Percentiles rank a stretch among this genome's conserved stretches.
These are phyloP conservation scores for Pascua guehoae DNA, from an alignment of 1,284 basidiomycete species.

Conservation along the genomic window DNA sequence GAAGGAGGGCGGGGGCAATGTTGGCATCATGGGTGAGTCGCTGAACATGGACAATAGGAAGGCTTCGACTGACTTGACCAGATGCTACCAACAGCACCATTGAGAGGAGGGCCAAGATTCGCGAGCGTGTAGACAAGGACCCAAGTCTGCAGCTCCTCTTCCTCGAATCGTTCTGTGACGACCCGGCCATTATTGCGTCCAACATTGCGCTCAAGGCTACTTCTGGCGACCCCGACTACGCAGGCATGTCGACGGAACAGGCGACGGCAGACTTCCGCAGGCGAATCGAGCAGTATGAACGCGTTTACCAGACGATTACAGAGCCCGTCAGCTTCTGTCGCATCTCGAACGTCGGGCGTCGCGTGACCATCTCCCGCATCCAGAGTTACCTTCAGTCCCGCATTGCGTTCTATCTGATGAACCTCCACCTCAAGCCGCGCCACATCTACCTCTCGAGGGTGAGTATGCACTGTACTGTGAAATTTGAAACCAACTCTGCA, in stretches of 20 bases:
- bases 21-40: conserved; percentile 85
- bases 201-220: conserved; percentile 95
- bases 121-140: conserved; percentile 78
- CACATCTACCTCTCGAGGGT: conserved; percentile 96
- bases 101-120: conserved; percentile 68
- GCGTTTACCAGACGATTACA: conserved; percentile 90
- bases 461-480: conserved; percentile 44
- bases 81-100: conserved; percentile 92
- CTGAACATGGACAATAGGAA: background rate
- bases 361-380: conserved; percentile 77
- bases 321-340: conserved; percentile 82
- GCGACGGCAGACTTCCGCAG: conserved; percentile 87
- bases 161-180: conserved; percentile 90
- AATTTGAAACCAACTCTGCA: conserved; percentile 42
- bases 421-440: conserved; percentile 91
- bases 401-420: conserved; percentile 98
- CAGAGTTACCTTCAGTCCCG: conserved; percentile 92
- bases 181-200: conserved; percentile 87
- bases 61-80: conserved; percentile 37
- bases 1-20: conserved; percentile 85
- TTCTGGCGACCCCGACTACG: conserved; percentile 97
- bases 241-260: conserved; percentile 75
- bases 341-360: conserved; percentile 82
- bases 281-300: conserved; percentile 89
- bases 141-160: conserved; percentile 88